phyloP scores from a whole-genome alignment of 495 filamentous ascomycete genomes.

The Hapsidospora chrysogenum region DNA sequence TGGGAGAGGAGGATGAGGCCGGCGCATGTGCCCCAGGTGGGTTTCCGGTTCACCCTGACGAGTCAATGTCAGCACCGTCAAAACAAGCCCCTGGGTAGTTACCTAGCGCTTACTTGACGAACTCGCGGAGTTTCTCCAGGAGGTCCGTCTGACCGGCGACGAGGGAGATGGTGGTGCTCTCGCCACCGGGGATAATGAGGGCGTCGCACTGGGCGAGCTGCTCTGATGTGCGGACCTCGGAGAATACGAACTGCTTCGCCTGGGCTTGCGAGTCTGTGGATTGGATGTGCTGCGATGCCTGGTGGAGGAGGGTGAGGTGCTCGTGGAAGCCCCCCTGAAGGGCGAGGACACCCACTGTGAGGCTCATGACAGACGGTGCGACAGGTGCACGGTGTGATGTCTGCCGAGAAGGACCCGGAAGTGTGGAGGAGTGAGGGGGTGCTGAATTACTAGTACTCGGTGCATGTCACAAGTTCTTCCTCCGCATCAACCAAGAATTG shows the following conservation, averaged over 20 bases:
- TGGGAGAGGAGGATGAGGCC: conserved; percentile 86
- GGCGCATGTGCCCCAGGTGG: conserved; percentile 93
- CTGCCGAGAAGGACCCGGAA: too few relatives aligned
- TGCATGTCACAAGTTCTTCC: too few relatives aligned
- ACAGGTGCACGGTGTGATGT: too few relatives aligned
- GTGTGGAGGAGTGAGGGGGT: too few relatives aligned
- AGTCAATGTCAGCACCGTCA: too few relatives aligned
- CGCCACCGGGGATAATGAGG: conserved; percentile 81
- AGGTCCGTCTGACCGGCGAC: conserved; percentile 67
- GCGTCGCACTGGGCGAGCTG: conserved; percentile 63
- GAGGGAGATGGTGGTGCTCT: conserved; percentile 85
- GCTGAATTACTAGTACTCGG: too few relatives aligned
- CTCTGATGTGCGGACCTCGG: conserved; percentile 60
- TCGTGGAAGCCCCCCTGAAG: conserved; percentile 90
- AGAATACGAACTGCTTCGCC: conserved; percentile 33
- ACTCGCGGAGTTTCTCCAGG: conserved; percentile 71
- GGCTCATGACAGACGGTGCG: too few relatives aligned
- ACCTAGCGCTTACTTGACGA: conserved; percentile 92
- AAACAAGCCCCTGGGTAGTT: too few relatives aligned
- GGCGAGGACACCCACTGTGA: conserved; percentile 74
- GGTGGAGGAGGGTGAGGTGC: conserved; percentile 60
- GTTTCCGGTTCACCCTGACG: conserved; percentile 47
- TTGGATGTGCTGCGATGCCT: conserved; percentile 45
- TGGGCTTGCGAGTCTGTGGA: conserved; percentile 11
- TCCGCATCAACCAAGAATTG: too few relatives aligned